phyloP scores from a whole-genome alignment of 495 filamentous ascomycete genomes.

The Xylaria nigripes region DNA sequence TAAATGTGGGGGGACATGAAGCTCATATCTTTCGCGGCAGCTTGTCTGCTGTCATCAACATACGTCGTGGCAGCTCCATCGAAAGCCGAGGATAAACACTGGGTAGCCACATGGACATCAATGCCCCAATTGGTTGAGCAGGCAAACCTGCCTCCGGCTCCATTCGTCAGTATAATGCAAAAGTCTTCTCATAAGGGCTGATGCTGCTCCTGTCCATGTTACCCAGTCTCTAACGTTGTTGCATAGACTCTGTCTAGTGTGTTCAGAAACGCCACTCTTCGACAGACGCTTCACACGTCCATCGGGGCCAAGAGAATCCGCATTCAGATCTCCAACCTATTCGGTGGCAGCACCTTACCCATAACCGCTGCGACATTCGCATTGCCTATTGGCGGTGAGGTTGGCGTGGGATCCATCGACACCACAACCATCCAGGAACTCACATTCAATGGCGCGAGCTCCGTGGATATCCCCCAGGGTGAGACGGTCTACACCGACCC shows the following conservation, averaged over 20 bases:
- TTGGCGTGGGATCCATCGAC: constrained; percentile 49
- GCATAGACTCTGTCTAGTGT: constrained; percentile 19
- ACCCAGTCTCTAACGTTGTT: not conserved
- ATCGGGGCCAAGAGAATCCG: constrained; percentile 49
- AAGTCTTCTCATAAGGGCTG: not conserved
- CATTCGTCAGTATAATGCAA: constrained; percentile 43
- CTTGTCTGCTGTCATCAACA: constrained; percentile 17
- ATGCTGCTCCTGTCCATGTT: not conserved
- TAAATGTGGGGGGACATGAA: not conserved
- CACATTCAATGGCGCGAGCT: constrained; percentile 47
- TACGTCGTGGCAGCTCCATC: constrained; percentile 13
- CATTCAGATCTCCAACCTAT: constrained; percentile 60
- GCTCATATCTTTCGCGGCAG: constrained; percentile 9
- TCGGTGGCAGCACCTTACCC: constrained; percentile 52
- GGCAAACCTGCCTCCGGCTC: constrained; percentile 50
- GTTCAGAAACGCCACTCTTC: constrained; percentile 51
- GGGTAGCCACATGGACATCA: constrained; percentile 58
- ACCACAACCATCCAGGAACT: constrained; percentile 39
- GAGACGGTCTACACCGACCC: constrained; percentile 57
- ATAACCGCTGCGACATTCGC: constrained; percentile 54
- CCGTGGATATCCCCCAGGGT: constrained; percentile 49
- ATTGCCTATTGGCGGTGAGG: constrained; percentile 39
- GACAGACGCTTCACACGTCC: constrained; percentile 57
- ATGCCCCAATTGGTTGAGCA: constrained; percentile 61
- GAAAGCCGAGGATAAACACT: constrained; percentile 35